Evolutionary conservation across 1,284 basidiomycete genomes (phyloP).

Genomic region (Trichosporon sp.): DNA sequence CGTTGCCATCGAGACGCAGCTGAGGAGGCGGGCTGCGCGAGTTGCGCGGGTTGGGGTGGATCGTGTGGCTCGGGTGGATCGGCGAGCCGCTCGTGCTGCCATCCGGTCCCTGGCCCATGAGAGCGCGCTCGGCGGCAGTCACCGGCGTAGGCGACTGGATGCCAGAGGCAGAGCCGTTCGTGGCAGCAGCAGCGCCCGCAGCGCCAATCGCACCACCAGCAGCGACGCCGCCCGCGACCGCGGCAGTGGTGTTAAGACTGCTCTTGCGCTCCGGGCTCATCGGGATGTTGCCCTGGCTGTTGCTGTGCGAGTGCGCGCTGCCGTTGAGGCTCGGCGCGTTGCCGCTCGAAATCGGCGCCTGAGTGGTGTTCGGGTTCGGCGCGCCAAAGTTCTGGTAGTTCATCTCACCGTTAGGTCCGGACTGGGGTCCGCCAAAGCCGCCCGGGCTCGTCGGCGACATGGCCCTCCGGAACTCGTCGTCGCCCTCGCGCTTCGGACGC

Average conservation of each 20-base stretch:
- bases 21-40: slow-evolving; percentile 39
- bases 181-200: not conserved
- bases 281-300: not conserved
- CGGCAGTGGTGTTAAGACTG: not conserved
- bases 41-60: slow-evolving; percentile 21
- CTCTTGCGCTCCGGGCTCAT: slow-evolving; percentile 3
- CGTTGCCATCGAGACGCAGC: slow-evolving; percentile 27
- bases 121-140: slow-evolving; percentile 8
- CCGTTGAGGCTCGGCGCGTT: slow-evolving; percentile 9
- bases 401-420: slow-evolving; percentile 2
- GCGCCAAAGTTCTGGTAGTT: not conserved
- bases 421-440: slow-evolving; percentile 24
- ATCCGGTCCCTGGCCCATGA: slow-evolving; percentile 23
- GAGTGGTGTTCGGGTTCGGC: not conserved
- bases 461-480: slow-evolving; percentile 51
- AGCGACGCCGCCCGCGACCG: not conserved
- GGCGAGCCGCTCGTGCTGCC: slow-evolving; percentile 24
- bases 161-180: not conserved
- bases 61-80: slow-evolving; percentile 14
- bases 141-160: slow-evolving; percentile 9
- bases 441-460: slow-evolving; percentile 48
- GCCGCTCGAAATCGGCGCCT: slow-evolving; percentile 13
- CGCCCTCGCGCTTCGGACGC: slow-evolving; percentile 62
- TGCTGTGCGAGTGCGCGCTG: not conserved
- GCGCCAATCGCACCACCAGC: slow-evolving; percentile 1